Evolutionary conservation across 1,284 basidiomycete genomes (phyloP).

Genomic region (Boletus mariae): DNA sequence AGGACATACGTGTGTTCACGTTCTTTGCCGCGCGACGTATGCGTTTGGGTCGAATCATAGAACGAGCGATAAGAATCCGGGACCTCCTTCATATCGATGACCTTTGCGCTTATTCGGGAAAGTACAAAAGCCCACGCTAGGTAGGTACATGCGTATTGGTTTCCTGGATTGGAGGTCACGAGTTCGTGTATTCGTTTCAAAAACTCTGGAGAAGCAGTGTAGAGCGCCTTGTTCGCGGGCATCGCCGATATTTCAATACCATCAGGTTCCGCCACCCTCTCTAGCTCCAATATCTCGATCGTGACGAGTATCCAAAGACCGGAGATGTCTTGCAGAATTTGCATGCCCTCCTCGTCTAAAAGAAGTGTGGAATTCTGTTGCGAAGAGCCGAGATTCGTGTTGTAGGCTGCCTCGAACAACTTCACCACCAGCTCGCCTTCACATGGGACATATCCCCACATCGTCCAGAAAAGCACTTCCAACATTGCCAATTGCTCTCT

Average conservation of each 20-base stretch:
- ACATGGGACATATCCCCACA: conserved; percentile 76
- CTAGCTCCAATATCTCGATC: conserved; percentile 78
- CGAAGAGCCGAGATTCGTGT: conserved; percentile 60
- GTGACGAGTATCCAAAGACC: conserved; percentile 75
- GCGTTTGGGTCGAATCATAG: conserved; percentile 50
- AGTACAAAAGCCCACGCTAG: conserved; percentile 80
- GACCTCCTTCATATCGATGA: conserved; percentile 43
- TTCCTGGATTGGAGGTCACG: conserved; percentile 52
- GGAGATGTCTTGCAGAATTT: conserved; percentile 63
- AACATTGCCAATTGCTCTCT: conserved; percentile 78
- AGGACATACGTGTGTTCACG: conserved; percentile 49
- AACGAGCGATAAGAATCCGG: conserved; percentile 54
- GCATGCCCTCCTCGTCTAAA: conserved; percentile 68
- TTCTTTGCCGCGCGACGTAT: conserved; percentile 47
- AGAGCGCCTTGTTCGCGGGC: conserved; percentile 48
- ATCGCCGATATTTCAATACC: conserved; percentile 50
- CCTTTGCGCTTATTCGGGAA: conserved; percentile 50
- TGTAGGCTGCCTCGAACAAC: conserved; percentile 64
- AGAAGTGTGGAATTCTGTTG: conserved; percentile 69
- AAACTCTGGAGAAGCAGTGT: conserved; percentile 52
- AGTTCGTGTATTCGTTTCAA: conserved; percentile 62
- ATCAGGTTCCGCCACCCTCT: conserved; percentile 59
- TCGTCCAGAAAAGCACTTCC: conserved; percentile 82
- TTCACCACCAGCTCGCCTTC: conserved; percentile 57
- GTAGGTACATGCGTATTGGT: conserved; percentile 65